These are phyloP conservation scores for Yamadazyma kanchanaburiensis DNA, from an alignment of 1,139 yeast genomes.

Conservation along the genomic window DNA sequence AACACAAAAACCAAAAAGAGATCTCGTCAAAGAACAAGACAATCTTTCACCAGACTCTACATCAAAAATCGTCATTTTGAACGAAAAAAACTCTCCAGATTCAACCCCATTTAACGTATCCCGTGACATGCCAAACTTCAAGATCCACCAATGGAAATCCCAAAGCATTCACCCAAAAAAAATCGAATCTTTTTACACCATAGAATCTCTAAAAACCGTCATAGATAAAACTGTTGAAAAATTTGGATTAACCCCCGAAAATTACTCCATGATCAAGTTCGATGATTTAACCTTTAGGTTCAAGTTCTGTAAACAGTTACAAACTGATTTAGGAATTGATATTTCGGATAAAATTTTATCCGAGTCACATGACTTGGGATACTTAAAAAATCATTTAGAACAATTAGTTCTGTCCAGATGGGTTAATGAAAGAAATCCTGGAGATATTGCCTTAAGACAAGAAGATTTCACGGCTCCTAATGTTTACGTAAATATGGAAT, in stretches of 20 bases:
- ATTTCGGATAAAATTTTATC: slow-evolving; percentile 66
- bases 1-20: slow-evolving; percentile 21
- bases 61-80: slow-evolving; percentile 35
- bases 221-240: slow-evolving; percentile 25
- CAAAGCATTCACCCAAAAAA: slow-evolving; percentile 20
- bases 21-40: slow-evolving; percentile 40
- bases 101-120: slow-evolving; percentile 22
- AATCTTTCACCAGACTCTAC: slow-evolving; percentile 31
- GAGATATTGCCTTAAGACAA: slow-evolving; percentile 51
- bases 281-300: slow-evolving; percentile 60
- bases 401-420: slow-evolving; percentile 47
- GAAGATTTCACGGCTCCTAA: slow-evolving; percentile 40
- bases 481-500: slow-evolving; percentile 52
- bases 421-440: slow-evolving; percentile 66
- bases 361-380: slow-evolving; percentile 42
- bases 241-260: slow-evolving; percentile 7
- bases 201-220: slow-evolving; percentile 20
- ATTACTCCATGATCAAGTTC: slow-evolving; percentile 20
- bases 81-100: slow-evolving; percentile 33
- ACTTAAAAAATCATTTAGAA: slow-evolving; percentile 43
- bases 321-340: slow-evolving; percentile 56
- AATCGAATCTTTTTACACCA: slow-evolving; percentile 27
- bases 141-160: slow-evolving; percentile 35
- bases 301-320: slow-evolving; percentile 53
- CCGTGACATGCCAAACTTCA: slow-evolving; percentile 34